These are phyloP conservation scores for Spencermartinsiella europaea DNA, from an alignment of 805 yeast genomes.

Conservation along the genomic window DNA sequence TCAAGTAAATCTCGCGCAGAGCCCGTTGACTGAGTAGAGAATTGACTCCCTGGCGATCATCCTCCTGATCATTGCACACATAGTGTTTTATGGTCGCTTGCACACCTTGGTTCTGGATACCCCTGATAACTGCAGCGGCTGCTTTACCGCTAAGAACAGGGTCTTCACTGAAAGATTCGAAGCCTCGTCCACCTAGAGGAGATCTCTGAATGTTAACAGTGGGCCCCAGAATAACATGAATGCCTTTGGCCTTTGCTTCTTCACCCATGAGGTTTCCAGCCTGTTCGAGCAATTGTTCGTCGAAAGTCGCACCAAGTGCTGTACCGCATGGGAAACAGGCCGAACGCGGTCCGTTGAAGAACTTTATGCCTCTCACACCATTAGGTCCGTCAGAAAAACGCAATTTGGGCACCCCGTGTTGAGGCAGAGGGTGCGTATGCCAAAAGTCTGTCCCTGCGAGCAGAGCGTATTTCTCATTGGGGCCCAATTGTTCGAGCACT, in stretches of 20 bases:
- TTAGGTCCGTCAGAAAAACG: constrained; percentile 59
- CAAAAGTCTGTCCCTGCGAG: constrained; percentile 43
- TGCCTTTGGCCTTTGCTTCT: constrained; percentile 51
- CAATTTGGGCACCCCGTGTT: constrained; percentile 43
- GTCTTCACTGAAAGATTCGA: constrained; percentile 59
- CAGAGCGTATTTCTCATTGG: background rate
- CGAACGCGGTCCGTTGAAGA: constrained; percentile 47
- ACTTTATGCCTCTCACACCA: constrained; percentile 55
- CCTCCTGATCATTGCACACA: constrained; percentile 59
- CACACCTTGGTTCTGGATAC: constrained; percentile 48
- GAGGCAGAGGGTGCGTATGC: constrained; percentile 42
- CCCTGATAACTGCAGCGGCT: constrained; percentile 47
- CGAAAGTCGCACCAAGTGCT: constrained; percentile 52
- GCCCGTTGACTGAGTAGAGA: constrained; percentile 53
- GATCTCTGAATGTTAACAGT: constrained; percentile 49
- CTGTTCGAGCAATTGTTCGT: constrained; percentile 41
- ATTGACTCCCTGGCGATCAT: constrained; percentile 46
- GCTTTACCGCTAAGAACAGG: constrained; percentile 44
- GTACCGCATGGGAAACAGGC: constrained; percentile 61
- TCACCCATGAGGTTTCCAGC: constrained; percentile 50
- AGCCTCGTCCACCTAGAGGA: constrained; percentile 58
- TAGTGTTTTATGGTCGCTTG: constrained; percentile 58
- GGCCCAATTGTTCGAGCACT: background rate
- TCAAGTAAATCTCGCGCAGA: constrained; percentile 56
- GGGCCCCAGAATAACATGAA: constrained; percentile 46